These are phyloP conservation scores for Euphorbia schlechtendalii DNA, from an alignment of 441 rosid genomes.

Conservation along the genomic window DNA sequence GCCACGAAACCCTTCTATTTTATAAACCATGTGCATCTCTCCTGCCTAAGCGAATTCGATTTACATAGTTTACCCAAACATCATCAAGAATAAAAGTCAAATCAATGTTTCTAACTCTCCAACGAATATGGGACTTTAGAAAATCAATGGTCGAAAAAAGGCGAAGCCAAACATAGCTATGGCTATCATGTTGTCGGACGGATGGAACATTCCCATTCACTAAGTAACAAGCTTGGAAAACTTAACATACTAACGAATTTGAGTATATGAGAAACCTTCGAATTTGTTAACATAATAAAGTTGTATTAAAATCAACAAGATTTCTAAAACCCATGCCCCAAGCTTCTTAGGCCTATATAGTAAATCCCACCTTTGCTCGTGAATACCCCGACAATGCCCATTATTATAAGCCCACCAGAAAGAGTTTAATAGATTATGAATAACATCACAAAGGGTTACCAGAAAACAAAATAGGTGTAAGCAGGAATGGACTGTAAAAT, in stretches of 20 bases:
- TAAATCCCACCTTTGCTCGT: background rate
- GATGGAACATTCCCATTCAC: background rate
- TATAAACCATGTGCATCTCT: too few relatives aligned
- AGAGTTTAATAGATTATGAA: background rate
- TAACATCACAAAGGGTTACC: background rate
- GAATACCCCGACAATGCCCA: background rate
- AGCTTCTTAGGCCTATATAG: background rate
- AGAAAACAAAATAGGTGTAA: background rate
- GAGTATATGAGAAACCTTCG: background rate
- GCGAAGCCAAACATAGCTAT: background rate
- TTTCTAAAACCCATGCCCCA: background rate
- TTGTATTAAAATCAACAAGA: background rate
- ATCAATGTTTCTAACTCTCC: too few relatives aligned
- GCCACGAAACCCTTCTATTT: too few relatives aligned
- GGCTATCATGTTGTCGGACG: background rate
- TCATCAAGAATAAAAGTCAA: too few relatives aligned
- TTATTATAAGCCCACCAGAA: background rate
- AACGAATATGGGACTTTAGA: too few relatives aligned
- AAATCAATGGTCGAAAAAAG: background rate
- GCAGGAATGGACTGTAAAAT: background rate
- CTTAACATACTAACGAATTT: background rate
- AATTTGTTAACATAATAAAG: background rate
- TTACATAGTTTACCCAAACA: too few relatives aligned
- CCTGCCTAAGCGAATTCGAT: too few relatives aligned
- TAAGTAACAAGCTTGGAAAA: background rate